These are phyloP conservation scores for Orobanche coerulescens DNA, from an alignment of 257 asterid species.

Conservation along the genomic window DNA sequence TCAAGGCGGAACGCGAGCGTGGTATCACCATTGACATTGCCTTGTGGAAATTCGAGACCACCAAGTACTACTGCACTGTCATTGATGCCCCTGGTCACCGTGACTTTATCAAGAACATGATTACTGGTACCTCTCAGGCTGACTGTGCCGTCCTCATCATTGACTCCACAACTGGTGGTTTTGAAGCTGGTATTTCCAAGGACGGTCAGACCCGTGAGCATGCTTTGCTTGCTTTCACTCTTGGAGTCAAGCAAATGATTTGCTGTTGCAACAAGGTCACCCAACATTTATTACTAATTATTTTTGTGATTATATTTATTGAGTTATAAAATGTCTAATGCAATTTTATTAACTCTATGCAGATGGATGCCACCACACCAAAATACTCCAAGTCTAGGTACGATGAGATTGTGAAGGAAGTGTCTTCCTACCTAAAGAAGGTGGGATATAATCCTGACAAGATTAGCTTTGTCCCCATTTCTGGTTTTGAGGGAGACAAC, in stretches of 20 bases:
- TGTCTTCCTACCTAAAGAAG: constrained; percentile 61
- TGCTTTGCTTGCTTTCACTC: too few species aligned
- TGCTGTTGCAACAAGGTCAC: constrained; percentile 36
- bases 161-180: constrained; percentile 74
- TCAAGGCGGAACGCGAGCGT: too few species aligned
- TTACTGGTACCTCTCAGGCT: too few species aligned
- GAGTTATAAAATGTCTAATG: constrained; percentile 29
- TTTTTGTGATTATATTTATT: background rate
- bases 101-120: too few species aligned
- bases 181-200: constrained; percentile 78
- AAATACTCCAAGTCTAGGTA: constrained; percentile 57
- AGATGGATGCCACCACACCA: constrained; percentile 36
- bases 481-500: too few species aligned
- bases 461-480: too few species aligned
- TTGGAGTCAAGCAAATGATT: too few species aligned
- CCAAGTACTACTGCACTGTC: too few species aligned
- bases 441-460: constrained; percentile 65
- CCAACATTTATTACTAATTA: too few species aligned
- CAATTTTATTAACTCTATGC: background rate
- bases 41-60: too few species aligned
- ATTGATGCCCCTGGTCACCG: too few species aligned
- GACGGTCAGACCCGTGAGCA: constrained; percentile 89
- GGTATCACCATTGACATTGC: too few species aligned
- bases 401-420: constrained; percentile 57
- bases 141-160: constrained; percentile 73